These are phyloP conservation scores for Skeletonema tropicum DNA, from an alignment of 108 stramenopile species.

Conservation along the genomic window DNA sequence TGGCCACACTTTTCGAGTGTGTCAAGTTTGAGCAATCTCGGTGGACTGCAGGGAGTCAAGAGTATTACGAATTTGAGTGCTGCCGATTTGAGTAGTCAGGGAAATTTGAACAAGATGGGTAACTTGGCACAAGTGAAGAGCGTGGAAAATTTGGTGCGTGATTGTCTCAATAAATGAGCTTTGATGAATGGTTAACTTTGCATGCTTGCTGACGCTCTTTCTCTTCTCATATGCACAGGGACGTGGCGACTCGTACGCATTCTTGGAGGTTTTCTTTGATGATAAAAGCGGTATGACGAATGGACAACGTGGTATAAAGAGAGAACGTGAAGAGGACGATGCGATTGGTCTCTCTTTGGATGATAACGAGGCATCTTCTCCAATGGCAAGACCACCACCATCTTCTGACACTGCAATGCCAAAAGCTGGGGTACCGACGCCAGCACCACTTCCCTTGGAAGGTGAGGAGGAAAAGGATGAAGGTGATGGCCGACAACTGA, in stretches of 20 bases:
- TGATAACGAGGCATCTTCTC: slow-evolving; percentile 68
- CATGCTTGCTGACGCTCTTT: not conserved
- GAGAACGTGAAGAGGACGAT: slow-evolving; percentile 87
- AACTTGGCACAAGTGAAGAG: slow-evolving; percentile 92
- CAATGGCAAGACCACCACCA: slow-evolving; percentile 29
- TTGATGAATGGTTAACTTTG: no score
- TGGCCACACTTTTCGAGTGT: slow-evolving; percentile 94
- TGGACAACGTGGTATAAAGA: slow-evolving; percentile 58
- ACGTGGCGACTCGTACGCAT: slow-evolving; percentile 87
- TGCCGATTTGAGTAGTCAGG: slow-evolving; percentile 85
- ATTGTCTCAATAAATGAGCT: not conserved
- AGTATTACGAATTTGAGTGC: slow-evolving; percentile 88
- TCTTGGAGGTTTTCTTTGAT: slow-evolving; percentile 93
- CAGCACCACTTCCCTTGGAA: slow-evolving; percentile 47
- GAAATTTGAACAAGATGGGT: slow-evolving; percentile 82
- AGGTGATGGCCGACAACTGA: slow-evolving; percentile 63
- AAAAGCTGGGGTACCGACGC: slow-evolving; percentile 22
- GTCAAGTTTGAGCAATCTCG: slow-evolving; percentile 83
- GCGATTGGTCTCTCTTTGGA: slow-evolving; percentile 90
- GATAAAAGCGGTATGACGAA: slow-evolving; percentile 58
- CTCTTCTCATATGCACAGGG: slow-evolving; percentile 48
- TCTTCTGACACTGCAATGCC: slow-evolving; percentile 9
- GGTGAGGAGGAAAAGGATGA: slow-evolving; percentile 27
- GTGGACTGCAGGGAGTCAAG: slow-evolving; percentile 88
- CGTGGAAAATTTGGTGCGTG: slow-evolving; percentile 79